Base-by-base conservation (phyloP, 2,329 filamentous ascomycete species). In the Arthrobotrys entomopaga region DNA sequence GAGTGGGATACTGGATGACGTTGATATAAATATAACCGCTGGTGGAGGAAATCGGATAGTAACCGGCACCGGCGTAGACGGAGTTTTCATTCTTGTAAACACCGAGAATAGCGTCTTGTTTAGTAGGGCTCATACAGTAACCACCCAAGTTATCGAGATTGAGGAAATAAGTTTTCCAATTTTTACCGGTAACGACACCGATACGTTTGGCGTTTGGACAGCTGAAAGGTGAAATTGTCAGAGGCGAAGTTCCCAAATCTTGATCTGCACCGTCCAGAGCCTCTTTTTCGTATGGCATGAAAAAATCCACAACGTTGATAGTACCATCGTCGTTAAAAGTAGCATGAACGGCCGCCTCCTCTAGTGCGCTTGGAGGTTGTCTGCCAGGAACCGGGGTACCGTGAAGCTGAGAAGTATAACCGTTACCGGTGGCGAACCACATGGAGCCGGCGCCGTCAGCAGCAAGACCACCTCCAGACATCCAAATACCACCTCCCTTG, bases 1-100 rank as follows among this genome's bases (percentile, higher is more conserved):
- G 83, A 0, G 85, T 85, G 13, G 84, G 82, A 76, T 85, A 85
- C 76, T 85, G 83, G 61, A 87, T 86, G 3, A 87, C 81, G 65
- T 82, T 84, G 77, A 84, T 82, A 78, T 85, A 85, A 59, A 85
- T 81, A 76, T 85, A 85, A 16, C 84, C 84, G 13, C 83, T 83
- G 42, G 82, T 82, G 0, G 82, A 77, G 2, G 70, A 74, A 6
- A 64, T 16, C n/a, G 84, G 84, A 78, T 84, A 83, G 1, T 83
- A 82, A 56, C 83, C 84, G 4, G 83, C 84, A 48, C 83, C 83
- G 15, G 83, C 80, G 71, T 85, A 85, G 1, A 85, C 84, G 0
- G 84, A 84, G 69, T 84, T 84, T 69, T 83, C 82, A 76, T 85
- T 84, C 73, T 84, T 81, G 50, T 81, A 83, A 0, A 82, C 80